Conservation (phyloP, 208 protist species). For the Trypanosoma brucei region DNA sequence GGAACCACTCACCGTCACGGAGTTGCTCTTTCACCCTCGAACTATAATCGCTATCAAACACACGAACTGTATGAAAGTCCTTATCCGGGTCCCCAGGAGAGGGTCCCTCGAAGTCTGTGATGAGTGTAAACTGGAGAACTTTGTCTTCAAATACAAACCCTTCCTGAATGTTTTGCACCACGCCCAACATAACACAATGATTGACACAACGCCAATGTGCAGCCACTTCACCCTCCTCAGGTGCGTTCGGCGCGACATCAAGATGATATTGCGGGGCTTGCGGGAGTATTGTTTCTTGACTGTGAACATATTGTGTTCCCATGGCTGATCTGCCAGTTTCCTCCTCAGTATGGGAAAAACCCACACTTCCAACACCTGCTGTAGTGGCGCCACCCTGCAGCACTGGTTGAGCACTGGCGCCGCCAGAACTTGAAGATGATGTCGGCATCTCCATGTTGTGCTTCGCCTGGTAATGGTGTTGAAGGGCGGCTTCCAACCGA, state of each 20-base stretch:
- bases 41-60: conserved; percentile 60
- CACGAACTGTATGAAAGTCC: conserved; percentile 82
- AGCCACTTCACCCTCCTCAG: conserved; percentile 79
- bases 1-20: conserved; percentile 39
- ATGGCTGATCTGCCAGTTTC: conserved; percentile 15
- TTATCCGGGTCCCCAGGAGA: conserved; percentile 79
- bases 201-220: conserved; percentile 86
- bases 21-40: conserved; percentile 33
- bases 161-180: conserved; percentile 67
- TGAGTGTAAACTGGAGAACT: conserved; percentile 80
- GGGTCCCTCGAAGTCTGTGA: conserved; percentile 75
- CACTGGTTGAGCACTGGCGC: not conserved
- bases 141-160: conserved; percentile 86
- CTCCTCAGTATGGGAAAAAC: conserved; percentile 5
- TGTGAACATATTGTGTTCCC: conserved; percentile 46
- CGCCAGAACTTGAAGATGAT: conserved; percentile 2
- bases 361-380: conserved; percentile 7
- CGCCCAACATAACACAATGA: conserved; percentile 70
- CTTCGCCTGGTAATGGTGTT: conserved; percentile 88
- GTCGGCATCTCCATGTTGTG: conserved; percentile 83
- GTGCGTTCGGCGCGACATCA: conserved; percentile 80
- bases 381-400: not conserved
- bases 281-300: conserved; percentile 54
- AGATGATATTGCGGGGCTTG: conserved; percentile 78
- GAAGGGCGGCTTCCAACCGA: conserved; percentile 79